phyloP scores from a whole-genome alignment of 2,329 filamentous ascomycete genomes.

The Emergomyces pasteurianus region DNA sequence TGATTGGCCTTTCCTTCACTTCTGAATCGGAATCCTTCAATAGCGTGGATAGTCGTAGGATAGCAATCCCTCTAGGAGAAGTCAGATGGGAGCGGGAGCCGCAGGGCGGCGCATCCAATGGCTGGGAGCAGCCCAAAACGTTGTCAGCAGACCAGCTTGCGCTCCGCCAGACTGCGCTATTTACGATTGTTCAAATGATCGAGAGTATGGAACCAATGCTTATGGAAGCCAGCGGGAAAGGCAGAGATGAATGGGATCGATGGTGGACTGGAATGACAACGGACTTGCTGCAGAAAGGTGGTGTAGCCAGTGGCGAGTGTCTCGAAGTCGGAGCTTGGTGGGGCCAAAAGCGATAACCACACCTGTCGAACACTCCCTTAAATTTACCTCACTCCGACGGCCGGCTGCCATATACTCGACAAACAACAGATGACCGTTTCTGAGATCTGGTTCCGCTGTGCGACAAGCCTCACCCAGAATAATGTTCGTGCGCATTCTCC shows the following conservation, averaged over 20 bases:
- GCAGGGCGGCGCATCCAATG: slow-evolving; percentile 24
- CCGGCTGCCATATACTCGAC: not conserved
- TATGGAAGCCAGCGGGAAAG: slow-evolving; percentile 72
- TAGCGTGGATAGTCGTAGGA: slow-evolving; percentile 58
- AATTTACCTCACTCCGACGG: not conserved
- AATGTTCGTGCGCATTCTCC: not conserved
- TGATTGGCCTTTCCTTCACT: slow-evolving; percentile 63
- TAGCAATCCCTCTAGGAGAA: slow-evolving; percentile 79
- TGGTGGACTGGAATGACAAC: slow-evolving; percentile 84
- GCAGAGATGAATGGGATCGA: slow-evolving; percentile 80
- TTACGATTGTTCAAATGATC: slow-evolving; percentile 71
- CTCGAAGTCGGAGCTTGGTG: slow-evolving; percentile 57
- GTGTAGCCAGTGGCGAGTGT: slow-evolving; percentile 73
- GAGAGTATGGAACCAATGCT: slow-evolving; percentile 75
- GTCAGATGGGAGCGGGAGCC: slow-evolving; percentile 73
- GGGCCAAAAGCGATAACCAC: slow-evolving; percentile 41
- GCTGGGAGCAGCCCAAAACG: slow-evolving; percentile 30
- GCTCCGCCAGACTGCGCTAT: slow-evolving; percentile 64
- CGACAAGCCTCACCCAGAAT: not conserved
- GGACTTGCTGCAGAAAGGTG: slow-evolving; percentile 66
- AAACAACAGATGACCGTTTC: not conserved
- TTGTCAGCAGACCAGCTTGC: slow-evolving; percentile 59
- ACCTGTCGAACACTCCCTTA: not conserved
- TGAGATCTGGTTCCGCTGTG: not conserved
- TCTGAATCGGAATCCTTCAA: slow-evolving; percentile 63